Evolutionary conservation across 2,329 filamentous ascomycete genomes (phyloP).

Genomic region (Calonectria pauciramosa): DNA sequence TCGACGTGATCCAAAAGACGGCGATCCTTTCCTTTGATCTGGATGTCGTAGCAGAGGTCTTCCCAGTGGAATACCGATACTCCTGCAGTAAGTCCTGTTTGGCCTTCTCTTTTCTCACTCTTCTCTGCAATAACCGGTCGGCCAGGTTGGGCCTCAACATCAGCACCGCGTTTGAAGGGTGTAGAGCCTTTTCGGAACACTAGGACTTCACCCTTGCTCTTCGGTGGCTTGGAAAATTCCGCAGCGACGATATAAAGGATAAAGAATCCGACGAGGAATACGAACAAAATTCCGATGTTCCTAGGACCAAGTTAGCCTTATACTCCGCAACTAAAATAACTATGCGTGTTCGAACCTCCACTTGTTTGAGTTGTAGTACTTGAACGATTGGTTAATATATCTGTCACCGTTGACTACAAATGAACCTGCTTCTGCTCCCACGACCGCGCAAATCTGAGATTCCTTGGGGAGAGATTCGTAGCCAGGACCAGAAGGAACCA

Average conservation of each 20-base stretch:
- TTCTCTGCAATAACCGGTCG: conserved; percentile 37
- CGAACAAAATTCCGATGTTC: conserved; percentile 78
- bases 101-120: conserved; percentile 4
- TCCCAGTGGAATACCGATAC: conserved; percentile 76
- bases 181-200: conserved; percentile 71
- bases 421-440: conserved; percentile 68
- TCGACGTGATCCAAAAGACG: conserved; percentile 79
- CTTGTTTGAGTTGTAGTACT: conserved; percentile 69
- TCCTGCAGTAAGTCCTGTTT: conserved; percentile 19
- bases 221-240: conserved; percentile 74
- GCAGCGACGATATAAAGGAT: conserved; percentile 72
- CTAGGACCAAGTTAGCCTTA: conserved; percentile 46
- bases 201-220: conserved; percentile 76
- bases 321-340: fast-evolving
- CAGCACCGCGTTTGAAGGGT: conserved; percentile 66
- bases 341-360: too few relatives aligned
- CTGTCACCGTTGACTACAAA: conserved; percentile 70
- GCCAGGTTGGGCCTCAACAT: conserved; percentile 46
- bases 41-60: conserved; percentile 72
- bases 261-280: conserved; percentile 75
- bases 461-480: conserved; percentile 55
- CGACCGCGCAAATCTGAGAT: conserved; percentile 66
- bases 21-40: conserved; percentile 75
- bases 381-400: conserved; percentile 69
- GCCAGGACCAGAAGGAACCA: conserved; percentile 55